Evolutionary conservation across 1,284 basidiomycete species (phyloP).

Genomic region (Ganoderma lingzhi): DNA sequence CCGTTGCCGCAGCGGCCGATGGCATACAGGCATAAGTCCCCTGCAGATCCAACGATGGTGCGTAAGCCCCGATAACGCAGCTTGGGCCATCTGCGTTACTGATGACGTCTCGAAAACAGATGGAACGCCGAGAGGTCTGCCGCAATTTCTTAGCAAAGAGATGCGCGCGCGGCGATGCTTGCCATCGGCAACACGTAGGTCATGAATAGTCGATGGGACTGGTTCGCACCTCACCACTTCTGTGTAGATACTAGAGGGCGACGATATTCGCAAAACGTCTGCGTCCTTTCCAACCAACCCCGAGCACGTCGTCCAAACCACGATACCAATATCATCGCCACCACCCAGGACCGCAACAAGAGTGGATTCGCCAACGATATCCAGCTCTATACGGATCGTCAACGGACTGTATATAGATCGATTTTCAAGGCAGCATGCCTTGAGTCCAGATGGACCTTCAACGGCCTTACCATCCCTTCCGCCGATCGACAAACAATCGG

Average conservation of each 20-base stretch:
- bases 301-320: not conserved
- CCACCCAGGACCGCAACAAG: not conserved
- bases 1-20: conserved; percentile 21
- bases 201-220: not conserved
- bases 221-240: not conserved
- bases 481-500: not conserved
- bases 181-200: conserved; percentile 23
- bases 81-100: not conserved
- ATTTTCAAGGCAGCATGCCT: not conserved
- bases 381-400: conserved; percentile 9
- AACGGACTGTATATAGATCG: conserved; percentile 14
- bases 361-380: not conserved
- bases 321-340: not conserved
- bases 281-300: not conserved
- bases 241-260: not conserved
- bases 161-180: conserved; percentile 23
- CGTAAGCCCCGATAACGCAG: not conserved
- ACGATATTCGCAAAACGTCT: not conserved
- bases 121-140: conserved; percentile 25
- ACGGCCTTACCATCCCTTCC: not conserved
- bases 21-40: conserved; percentile 11
- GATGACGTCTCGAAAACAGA: conserved; percentile 11
- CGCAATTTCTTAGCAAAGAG: conserved; percentile 18
- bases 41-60: conserved; percentile 13
- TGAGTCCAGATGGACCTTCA: too few species aligned